These are phyloP conservation scores for Allodekkera sacchari DNA, from an alignment of 805 yeast species.

Conservation along the genomic window DNA sequence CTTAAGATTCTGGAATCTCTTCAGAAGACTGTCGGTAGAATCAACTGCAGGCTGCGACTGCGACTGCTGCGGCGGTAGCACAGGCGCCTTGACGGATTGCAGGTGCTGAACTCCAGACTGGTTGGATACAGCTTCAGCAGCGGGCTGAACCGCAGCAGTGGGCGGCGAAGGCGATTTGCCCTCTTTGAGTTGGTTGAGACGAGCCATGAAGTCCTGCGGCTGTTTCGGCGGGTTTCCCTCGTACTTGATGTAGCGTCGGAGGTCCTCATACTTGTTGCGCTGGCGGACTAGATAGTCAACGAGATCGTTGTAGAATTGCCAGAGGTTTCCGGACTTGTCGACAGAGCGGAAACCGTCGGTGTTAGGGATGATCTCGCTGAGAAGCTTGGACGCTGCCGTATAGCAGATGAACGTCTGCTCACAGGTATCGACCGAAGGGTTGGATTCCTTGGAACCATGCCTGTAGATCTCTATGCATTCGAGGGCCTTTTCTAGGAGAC, in stretches of 20 bases:
- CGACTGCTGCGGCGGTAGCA: no score
- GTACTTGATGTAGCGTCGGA: conserved; percentile 8
- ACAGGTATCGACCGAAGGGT: conserved; percentile 5
- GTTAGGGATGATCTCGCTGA: conserved; percentile 18
- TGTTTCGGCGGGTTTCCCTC: no score
- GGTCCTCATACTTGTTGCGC: conserved; percentile 10
- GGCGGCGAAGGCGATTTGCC: conserved; percentile 4
- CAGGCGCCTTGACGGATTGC: no score
- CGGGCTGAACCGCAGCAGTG: no score
- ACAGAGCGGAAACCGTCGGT: conserved; percentile 10
- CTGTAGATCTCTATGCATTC: conserved; percentile 20
- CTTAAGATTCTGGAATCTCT: conserved; percentile 16
- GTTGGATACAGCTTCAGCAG: no score
- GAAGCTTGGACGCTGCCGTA: conserved; percentile 18
- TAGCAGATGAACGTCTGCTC: conserved; percentile 21
- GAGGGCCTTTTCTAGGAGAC: conserved; percentile 18
- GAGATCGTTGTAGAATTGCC: conserved; percentile 13
- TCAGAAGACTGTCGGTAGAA: conserved; percentile 6
- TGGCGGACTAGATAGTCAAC: conserved; percentile 11
- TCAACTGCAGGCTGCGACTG: not conserved
- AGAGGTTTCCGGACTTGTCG: conserved; percentile 6
- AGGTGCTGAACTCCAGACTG: no score
- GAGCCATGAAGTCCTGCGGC: no score
- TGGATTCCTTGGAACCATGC: conserved; percentile 2
- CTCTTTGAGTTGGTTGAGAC: no score